Evolutionary conservation across 2,329 filamentous ascomycete species (phyloP).

Genomic region (Paraphoma sp.): DNA sequence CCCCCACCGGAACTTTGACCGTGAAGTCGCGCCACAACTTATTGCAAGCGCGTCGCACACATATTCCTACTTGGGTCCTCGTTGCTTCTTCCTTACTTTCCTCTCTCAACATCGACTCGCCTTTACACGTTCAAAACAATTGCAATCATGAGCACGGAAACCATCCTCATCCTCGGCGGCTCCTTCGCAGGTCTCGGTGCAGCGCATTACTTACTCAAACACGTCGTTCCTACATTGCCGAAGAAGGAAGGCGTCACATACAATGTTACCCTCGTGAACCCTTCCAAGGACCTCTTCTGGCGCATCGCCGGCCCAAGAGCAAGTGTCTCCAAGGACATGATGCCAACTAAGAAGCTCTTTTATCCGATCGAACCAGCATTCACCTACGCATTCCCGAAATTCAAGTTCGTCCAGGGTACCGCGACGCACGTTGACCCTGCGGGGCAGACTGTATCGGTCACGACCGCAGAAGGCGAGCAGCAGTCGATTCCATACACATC

Average conservation of each 20-base stretch:
- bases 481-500: constrained; percentile 56
- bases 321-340: constrained; percentile 57
- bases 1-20: constrained; percentile 23
- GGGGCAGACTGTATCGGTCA: constrained; percentile 52
- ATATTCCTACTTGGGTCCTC: constrained; percentile 3
- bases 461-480: constrained; percentile 41
- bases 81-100: constrained; percentile 8
- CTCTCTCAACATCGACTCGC: background rate
- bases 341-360: constrained; percentile 58
- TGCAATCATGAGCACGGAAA: constrained; percentile 40
- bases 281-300: constrained; percentile 62
- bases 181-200: constrained; percentile 45
- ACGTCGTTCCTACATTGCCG: constrained; percentile 42
- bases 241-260: constrained; percentile 50
- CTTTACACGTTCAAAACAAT: background rate
- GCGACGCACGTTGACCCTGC: constrained; percentile 57
- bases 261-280: constrained; percentile 63
- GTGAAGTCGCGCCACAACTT: constrained; percentile 16
- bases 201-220: constrained; percentile 45
- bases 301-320: constrained; percentile 62
- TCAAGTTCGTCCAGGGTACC: constrained; percentile 60
- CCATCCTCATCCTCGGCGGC: constrained; percentile 46
- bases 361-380: constrained; percentile 60
- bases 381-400: constrained; percentile 56
- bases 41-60: constrained; percentile 13